A percentile compares a stretch with the other conserved stretches of the same genome.
These are phyloP conservation scores for Pinguiococcus pyrenoidosus DNA, from an alignment of 108 stramenopile species.

Conservation along the genomic window DNA sequence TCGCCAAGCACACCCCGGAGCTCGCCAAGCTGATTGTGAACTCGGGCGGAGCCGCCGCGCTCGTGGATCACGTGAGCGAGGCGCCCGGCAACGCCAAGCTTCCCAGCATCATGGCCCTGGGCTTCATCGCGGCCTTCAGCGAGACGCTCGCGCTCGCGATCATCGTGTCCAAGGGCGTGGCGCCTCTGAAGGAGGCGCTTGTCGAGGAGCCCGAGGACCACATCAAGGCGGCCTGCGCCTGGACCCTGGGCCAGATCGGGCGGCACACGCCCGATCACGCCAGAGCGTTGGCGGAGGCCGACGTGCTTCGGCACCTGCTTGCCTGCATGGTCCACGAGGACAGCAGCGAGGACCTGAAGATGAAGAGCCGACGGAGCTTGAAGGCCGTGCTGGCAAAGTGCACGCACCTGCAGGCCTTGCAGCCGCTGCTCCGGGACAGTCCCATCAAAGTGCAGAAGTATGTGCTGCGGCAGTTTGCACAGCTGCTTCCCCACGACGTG, in stretches of 20 bases:
- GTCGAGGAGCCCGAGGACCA: slow-evolving; percentile 53
- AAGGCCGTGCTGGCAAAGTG: slow-evolving; percentile 55
- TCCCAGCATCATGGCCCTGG: slow-evolving; percentile 53
- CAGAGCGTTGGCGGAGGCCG: slow-evolving; percentile 46
- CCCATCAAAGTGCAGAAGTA: slow-evolving; percentile 53
- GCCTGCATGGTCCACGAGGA: slow-evolving; percentile 49
- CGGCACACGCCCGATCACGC: slow-evolving; percentile 54
- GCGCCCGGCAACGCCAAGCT: slow-evolving; percentile 45
- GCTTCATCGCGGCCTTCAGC: slow-evolving; percentile 52
- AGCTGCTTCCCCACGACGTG: slow-evolving; percentile 49
- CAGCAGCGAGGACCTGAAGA: slow-evolving; percentile 40
- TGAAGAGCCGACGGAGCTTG: slow-evolving; percentile 47
- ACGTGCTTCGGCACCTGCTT: slow-evolving; percentile 46
- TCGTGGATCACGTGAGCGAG: slow-evolving; percentile 52
- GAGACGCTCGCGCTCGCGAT: slow-evolving; percentile 56
- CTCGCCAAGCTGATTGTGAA: slow-evolving; percentile 57
- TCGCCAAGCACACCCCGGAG: slow-evolving; percentile 57
- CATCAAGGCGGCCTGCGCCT: slow-evolving; percentile 51
- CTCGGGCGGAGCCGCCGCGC: slow-evolving; percentile 47
- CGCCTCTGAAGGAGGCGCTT: slow-evolving; percentile 64
- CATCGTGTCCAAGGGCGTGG: slow-evolving; percentile 63
- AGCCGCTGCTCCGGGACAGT: slow-evolving; percentile 47
- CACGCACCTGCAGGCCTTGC: slow-evolving; percentile 48
- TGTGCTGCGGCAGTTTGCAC: slow-evolving; percentile 51
- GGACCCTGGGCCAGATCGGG: slow-evolving; percentile 53